Percentiles rank a stretch among this genome's conserved stretches.
phyloP scores from a whole-genome alignment of 78 protist species.

The Dictyostelium purpureum region DNA sequence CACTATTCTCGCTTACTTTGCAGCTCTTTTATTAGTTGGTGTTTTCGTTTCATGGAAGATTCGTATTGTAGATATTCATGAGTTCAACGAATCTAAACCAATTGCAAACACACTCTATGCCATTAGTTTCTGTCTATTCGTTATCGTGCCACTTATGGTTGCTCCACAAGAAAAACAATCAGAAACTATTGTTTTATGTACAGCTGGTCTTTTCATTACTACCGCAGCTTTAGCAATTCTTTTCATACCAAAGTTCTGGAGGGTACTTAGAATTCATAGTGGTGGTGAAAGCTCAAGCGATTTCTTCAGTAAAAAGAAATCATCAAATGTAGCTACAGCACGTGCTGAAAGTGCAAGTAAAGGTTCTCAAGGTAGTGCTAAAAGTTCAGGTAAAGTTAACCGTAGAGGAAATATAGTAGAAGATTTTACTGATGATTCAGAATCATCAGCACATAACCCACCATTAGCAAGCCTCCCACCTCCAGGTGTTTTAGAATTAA shows the following conservation, averaged over 20 bases:
- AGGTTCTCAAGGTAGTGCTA: background rate
- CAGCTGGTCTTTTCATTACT: slow-evolving; percentile 27
- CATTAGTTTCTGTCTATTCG: slow-evolving; percentile 4
- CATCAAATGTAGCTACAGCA: background rate
- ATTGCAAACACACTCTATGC: slow-evolving; percentile 37
- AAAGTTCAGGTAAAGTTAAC: background rate
- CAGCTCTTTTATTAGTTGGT: slow-evolving; percentile 19
- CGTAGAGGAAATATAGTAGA: slow-evolving; percentile 3
- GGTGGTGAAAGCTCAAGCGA: slow-evolving; percentile 10
- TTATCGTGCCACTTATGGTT: slow-evolving; percentile 2
- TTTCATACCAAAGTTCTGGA: slow-evolving; percentile 43
- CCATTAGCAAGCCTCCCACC: too few relatives aligned
- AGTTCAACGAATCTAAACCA: slow-evolving; percentile 46
- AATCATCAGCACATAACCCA: background rate
- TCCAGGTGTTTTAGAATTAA: too few relatives aligned
- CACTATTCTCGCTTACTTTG: slow-evolving; percentile 5
- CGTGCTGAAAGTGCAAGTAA: slow-evolving; percentile 6
- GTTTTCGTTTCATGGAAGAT: slow-evolving; percentile 68
- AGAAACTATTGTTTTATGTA: slow-evolving; percentile 17
- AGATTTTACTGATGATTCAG: slow-evolving; percentile 18
- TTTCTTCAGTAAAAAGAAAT: background rate
- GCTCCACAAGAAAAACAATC: slow-evolving; percentile 26
- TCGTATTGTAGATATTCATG: slow-evolving; percentile 60
- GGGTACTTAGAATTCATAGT: slow-evolving; percentile 21
- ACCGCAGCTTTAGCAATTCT: background rate